Percentiles rank a stretch among this genome's conserved stretches.
These are phyloP conservation scores for Collybia mongolica DNA, from an alignment of 768 basidiomycete genomes.

Conservation along the genomic window DNA sequence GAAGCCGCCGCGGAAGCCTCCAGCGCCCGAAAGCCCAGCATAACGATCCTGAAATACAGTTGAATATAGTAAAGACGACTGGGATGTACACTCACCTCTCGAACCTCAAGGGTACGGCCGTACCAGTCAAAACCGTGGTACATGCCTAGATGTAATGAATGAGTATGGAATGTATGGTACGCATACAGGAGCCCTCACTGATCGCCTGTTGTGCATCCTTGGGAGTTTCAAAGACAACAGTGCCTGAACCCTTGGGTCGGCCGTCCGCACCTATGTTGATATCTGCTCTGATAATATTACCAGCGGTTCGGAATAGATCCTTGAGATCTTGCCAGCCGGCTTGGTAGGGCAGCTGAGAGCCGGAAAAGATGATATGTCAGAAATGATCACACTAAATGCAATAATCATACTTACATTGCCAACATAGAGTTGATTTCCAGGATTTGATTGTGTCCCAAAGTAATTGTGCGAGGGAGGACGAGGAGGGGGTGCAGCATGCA, in stretches of 20 bases:
- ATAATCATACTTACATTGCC: slow-evolving; percentile 67
- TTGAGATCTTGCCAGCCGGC: slow-evolving; percentile 99
- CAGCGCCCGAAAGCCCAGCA: slow-evolving; percentile 77
- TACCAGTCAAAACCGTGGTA: slow-evolving; percentile 99
- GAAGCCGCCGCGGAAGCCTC: slow-evolving; percentile 54
- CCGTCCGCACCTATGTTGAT: slow-evolving; percentile 94
- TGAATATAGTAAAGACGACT: not conserved
- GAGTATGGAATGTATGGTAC: slow-evolving; percentile 1
- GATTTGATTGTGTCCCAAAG: slow-evolving; percentile 58
- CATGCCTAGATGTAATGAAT: slow-evolving; percentile 58
- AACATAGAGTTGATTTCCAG: slow-evolving; percentile 92
- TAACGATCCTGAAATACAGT: slow-evolving; percentile 72
- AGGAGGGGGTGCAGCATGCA: slow-evolving; percentile 77
- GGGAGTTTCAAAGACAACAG: slow-evolving; percentile 89
- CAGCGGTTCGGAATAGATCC: slow-evolving; percentile 93
- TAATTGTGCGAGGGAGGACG: slow-evolving; percentile 81
- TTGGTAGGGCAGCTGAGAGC: slow-evolving; percentile 83
- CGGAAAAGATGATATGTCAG: slow-evolving; percentile 2
- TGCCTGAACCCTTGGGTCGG: slow-evolving; percentile 94
- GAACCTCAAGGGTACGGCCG: slow-evolving; percentile 91
- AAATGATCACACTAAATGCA: not conserved
- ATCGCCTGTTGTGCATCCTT: slow-evolving; percentile 93
- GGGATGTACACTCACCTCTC: slow-evolving; percentile 60
- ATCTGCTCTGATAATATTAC: slow-evolving; percentile 93
- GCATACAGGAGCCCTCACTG: slow-evolving; percentile 49